These are phyloP conservation scores for Sisymbrium irio DNA, from an alignment of 345 rosid species.

Conservation along the genomic window DNA sequence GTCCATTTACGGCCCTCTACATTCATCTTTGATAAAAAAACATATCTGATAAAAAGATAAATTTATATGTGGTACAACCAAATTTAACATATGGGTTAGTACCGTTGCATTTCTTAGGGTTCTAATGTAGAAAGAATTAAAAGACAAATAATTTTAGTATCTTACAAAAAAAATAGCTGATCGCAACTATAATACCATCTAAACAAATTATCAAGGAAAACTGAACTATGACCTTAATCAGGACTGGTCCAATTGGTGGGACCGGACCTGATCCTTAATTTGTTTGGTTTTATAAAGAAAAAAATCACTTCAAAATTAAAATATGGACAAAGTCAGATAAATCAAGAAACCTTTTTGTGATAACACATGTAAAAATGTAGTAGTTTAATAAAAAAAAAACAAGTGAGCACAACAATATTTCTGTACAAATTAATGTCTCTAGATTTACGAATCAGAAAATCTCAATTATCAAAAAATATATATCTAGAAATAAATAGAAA, in stretches of 20 bases:
- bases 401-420: neutral
- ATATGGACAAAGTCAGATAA: neutral
- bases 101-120: no score
- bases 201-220: neutral
- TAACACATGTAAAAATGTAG: neutral
- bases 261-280: neutral
- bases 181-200: no score
- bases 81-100: no score
- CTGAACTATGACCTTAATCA: neutral
- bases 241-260: neutral
- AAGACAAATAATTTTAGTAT: no score
- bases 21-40: no score
- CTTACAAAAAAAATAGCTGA: no score
- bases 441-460: neutral
- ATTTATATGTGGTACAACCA: no score
- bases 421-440: neutral
- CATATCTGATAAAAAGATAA: no score
- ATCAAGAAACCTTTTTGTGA: neutral
- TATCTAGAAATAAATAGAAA: neutral
- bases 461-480: neutral
- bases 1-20: neutral
- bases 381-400: neutral
- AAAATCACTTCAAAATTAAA: neutral
- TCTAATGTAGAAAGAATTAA: no score
- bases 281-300: neutral